Conservation (phyloP, 805 yeast genomes). For the Yamadazyma tumulicola region DNA sequence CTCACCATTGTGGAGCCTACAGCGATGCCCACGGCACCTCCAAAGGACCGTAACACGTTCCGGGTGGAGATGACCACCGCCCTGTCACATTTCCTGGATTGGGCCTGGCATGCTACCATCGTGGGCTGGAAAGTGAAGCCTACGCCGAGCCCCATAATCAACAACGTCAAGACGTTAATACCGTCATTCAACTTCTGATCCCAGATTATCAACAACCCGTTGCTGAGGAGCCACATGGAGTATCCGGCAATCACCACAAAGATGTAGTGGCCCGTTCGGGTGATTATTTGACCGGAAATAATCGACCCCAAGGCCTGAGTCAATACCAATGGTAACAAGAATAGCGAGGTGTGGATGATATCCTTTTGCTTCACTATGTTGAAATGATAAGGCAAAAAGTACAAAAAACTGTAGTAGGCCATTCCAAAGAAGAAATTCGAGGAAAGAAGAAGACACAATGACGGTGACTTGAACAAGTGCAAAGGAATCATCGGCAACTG, state of each 20-base stretch:
- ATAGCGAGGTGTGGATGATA: constrained; percentile 31
- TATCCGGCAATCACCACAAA: constrained; percentile 41
- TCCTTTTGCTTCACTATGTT: constrained; percentile 37
- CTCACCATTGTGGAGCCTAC: constrained; percentile 37
- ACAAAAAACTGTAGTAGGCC: constrained; percentile 44
- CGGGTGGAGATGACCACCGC: constrained; percentile 58
- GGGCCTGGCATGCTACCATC: constrained; percentile 56
- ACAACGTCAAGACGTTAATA: constrained; percentile 18
- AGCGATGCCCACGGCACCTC: constrained; percentile 62
- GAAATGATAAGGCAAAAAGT: constrained; percentile 37
- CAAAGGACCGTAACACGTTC: constrained; percentile 55
- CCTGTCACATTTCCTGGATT: constrained; percentile 47
- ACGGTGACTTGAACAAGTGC: constrained; percentile 35
- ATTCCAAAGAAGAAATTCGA: constrained; percentile 48
- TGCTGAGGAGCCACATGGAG: constrained; percentile 39
- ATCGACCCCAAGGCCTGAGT: constrained; percentile 42
- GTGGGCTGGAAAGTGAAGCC: constrained; percentile 56
- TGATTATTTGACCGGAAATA: constrained; percentile 44
- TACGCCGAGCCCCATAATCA: constrained; percentile 34
- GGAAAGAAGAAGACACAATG: constrained; percentile 29
- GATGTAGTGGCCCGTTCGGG: constrained; percentile 42
- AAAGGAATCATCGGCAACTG: constrained; percentile 55
- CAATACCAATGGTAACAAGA: constrained; percentile 44
- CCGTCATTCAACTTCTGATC: constrained; percentile 29
- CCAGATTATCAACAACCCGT: constrained; percentile 35